Percentiles rank a stretch among this genome's conserved stretches.
Conservation (phyloP, 1,284 basidiomycete genomes). For the Papiliotrema terrestris region DNA sequence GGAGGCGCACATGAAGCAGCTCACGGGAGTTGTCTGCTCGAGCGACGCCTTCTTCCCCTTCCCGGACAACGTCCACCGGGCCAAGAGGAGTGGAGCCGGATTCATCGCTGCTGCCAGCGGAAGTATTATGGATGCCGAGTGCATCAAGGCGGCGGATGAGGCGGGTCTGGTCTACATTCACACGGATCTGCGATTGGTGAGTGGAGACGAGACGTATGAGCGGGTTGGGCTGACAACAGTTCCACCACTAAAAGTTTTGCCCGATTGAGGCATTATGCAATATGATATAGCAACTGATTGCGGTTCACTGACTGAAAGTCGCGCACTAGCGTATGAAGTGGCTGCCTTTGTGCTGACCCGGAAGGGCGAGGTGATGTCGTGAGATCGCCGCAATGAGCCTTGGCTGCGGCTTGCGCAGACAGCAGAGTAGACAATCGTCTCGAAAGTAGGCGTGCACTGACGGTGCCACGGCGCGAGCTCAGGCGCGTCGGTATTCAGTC, state of each 20-base stretch:
- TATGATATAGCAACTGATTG: too few relatives aligned
- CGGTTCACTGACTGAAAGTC: too few relatives aligned
- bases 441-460: too few relatives aligned
- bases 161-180: conserved; percentile 83
- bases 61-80: conserved; percentile 95
- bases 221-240: conserved; percentile 6
- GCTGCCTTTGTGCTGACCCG: not conserved
- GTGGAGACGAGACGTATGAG: conserved; percentile 11
- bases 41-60: conserved; percentile 99
- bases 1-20: conserved; percentile 64
- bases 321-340: too few relatives aligned
- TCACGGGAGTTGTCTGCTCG: conserved; percentile 84
- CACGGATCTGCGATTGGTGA: conserved; percentile 59
- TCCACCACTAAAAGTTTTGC: conserved; percentile 14
- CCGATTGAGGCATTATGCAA: not conserved
- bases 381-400: too few relatives aligned
- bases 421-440: too few relatives aligned
- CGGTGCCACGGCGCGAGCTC: too few relatives aligned
- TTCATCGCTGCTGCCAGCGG: conserved; percentile 94
- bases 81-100: conserved; percentile 81
- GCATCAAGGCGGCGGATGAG: conserved; percentile 91
- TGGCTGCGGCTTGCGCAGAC: too few relatives aligned
- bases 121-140: conserved; percentile 94
- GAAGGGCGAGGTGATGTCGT: not conserved
- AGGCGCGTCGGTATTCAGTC: too few relatives aligned